Conservation (phyloP, 1,139 yeast genomes). For the Candida mesenterica region DNA sequence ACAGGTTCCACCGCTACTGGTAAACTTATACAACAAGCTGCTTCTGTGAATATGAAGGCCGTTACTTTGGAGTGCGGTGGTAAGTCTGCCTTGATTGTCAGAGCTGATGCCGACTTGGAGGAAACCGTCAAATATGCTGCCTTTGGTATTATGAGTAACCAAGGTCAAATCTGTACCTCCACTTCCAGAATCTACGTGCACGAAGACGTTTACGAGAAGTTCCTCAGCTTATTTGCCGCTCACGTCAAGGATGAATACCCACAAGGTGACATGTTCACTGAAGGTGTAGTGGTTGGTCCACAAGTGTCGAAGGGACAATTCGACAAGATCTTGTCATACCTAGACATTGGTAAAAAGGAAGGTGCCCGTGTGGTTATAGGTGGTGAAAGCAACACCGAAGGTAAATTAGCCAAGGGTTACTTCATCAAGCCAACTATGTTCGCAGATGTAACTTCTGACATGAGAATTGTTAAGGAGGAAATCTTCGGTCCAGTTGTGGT, state of each 20-base stretch:
- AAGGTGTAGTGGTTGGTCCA: constrained; percentile 70
- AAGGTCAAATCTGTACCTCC: constrained; percentile 52
- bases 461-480: constrained; percentile 57
- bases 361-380: constrained; percentile 54
- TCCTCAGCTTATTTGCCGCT: constrained; percentile 42
- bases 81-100: constrained; percentile 71
- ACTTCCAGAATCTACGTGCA: constrained; percentile 48
- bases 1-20: constrained; percentile 69
- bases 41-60: constrained; percentile 63
- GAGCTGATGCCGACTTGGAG: constrained; percentile 73
- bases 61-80: constrained; percentile 94
- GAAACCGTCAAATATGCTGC: constrained; percentile 87
- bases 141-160: constrained; percentile 76
- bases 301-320: constrained; percentile 69
- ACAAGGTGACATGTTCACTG: constrained; percentile 60
- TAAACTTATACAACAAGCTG: constrained; percentile 54
- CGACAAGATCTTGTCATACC: constrained; percentile 54
- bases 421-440: constrained; percentile 55
- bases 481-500: constrained; percentile 62
- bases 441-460: constrained; percentile 50
- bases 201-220: constrained; percentile 44
- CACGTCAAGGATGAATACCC: constrained; percentile 42
- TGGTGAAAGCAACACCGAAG: constrained; percentile 40
- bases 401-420: constrained; percentile 42
- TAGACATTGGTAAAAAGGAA: constrained; percentile 53